Conservation (phyloP, 2,329 filamentous ascomycete genomes). For the Alternaria arborescens region DNA sequence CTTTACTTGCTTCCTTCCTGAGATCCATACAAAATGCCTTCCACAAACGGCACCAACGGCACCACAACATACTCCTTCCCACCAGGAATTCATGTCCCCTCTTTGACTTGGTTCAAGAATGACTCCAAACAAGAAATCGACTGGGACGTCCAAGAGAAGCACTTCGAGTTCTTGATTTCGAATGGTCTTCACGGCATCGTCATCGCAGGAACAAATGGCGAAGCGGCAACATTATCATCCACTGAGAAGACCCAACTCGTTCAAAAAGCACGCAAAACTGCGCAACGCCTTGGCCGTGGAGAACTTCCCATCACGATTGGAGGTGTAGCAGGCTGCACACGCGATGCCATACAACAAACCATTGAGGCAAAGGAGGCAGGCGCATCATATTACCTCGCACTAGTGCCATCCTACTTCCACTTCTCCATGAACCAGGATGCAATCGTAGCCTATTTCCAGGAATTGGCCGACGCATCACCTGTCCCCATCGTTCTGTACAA, state of each 20-base stretch:
- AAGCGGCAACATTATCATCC: slow-evolving; percentile 53
- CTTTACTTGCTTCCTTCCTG: background rate
- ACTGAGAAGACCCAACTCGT: slow-evolving; percentile 54
- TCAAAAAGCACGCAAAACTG: slow-evolving; percentile 50
- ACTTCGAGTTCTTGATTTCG: slow-evolving; percentile 63
- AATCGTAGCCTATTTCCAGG: slow-evolving; percentile 48
- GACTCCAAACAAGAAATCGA: slow-evolving; percentile 62
- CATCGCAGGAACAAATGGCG: slow-evolving; percentile 57
- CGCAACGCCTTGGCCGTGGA: slow-evolving; percentile 42
- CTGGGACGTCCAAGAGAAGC: slow-evolving; percentile 63
- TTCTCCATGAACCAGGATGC: slow-evolving; percentile 51
- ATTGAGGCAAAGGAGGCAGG: slow-evolving; percentile 50
- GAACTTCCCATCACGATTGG: slow-evolving; percentile 55
- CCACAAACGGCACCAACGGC: slow-evolving; percentile 40
- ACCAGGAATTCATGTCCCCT: slow-evolving; percentile 65
- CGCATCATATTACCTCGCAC: slow-evolving; percentile 50
- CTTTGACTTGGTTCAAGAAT: slow-evolving; percentile 63
- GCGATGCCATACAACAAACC: slow-evolving; percentile 53
- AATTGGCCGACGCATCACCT: slow-evolving; percentile 49
- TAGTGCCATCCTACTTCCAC: slow-evolving; percentile 54
- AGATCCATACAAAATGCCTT: slow-evolving; percentile 36
- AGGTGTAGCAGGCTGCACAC: slow-evolving; percentile 52
- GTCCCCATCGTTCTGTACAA: slow-evolving; percentile 60
- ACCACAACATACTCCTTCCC: slow-evolving; percentile 53
- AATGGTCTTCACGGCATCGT: slow-evolving; percentile 63